Evolutionary conservation across 306 rosid genomes (phyloP).

Genomic region (Prunus mume): DNA sequence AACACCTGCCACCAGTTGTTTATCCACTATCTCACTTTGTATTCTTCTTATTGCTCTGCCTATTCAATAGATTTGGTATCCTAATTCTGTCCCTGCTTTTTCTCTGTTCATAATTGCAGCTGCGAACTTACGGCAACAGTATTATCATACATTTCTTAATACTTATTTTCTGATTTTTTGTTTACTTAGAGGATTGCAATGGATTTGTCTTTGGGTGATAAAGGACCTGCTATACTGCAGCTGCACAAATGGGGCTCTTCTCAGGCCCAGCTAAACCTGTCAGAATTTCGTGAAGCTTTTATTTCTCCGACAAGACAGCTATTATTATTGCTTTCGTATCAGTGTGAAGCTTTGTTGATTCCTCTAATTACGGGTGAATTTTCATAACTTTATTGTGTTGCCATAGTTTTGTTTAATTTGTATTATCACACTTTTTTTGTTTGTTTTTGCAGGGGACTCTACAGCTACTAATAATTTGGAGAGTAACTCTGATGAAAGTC

Average conservation of each 20-base stretch:
- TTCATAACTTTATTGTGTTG: background rate
- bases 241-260: constrained; percentile 71
- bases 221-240: constrained; percentile 68
- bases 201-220: constrained; percentile 45
- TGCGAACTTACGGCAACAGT: constrained; percentile 3
- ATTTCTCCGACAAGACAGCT: constrained; percentile 80
- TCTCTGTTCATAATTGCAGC: constrained; percentile 3
- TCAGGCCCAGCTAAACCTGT: constrained; percentile 46
- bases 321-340: constrained; percentile 62
- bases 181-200: constrained; percentile 42
- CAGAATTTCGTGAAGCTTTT: constrained; percentile 76
- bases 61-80: background rate
- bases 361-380: constrained; percentile 63
- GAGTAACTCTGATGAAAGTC: constrained; percentile 23
- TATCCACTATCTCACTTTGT: too few relatives aligned
- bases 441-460: constrained; percentile 50
- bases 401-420: background rate
- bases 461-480: constrained; percentile 25
- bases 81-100: background rate
- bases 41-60: background rate
- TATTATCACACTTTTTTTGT: constrained; percentile 3
- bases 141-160: background rate
- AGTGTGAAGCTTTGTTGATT: constrained; percentile 71
- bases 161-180: background rate
- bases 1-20: too few relatives aligned